Evolutionary conservation across 768 basidiomycete genomes (phyloP).

Genomic region (Russula sp.): DNA sequence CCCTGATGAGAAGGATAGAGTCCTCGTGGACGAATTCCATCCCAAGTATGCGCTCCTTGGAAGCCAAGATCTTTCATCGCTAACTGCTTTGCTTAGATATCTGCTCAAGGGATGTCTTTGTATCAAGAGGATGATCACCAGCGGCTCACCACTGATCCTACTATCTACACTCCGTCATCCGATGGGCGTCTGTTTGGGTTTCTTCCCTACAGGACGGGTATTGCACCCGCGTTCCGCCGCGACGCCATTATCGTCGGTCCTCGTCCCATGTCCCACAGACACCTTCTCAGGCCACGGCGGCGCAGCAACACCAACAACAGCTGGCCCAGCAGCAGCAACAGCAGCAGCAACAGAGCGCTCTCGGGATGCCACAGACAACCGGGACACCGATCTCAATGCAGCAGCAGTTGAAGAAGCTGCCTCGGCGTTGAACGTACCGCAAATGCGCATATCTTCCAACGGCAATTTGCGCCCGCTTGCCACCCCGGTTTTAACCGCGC

Average conservation of each 20-base stretch:
- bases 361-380: constrained; percentile 35
- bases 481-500: constrained; percentile 40
- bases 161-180: constrained; percentile 21
- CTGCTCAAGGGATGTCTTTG: constrained; percentile 37
- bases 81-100: constrained; percentile 41
- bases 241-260: constrained; percentile 27
- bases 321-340: constrained; percentile 18
- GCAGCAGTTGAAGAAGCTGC: constrained; percentile 61
- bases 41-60: constrained; percentile 41
- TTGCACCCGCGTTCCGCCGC: constrained; percentile 25
- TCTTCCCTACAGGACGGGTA: constrained; percentile 26
- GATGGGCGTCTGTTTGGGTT: constrained; percentile 25
- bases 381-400: constrained; percentile 59
- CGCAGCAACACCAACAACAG: constrained; percentile 26
- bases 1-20: constrained; percentile 63
- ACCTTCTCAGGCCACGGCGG: constrained; percentile 26
- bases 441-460: constrained; percentile 61
- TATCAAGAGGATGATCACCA: constrained; percentile 30
- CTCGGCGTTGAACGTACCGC: constrained; percentile 50
- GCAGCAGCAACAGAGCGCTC: constrained; percentile 25
- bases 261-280: constrained; percentile 24
- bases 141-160: constrained; percentile 29
- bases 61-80: not conserved
- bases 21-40: constrained; percentile 70
- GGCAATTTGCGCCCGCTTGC: constrained; percentile 52